Evolutionary conservation across 148 eudicot species (phyloP), one percentile per base, ranked within the genome.

Genomic region (Silene latifolia): DNA sequence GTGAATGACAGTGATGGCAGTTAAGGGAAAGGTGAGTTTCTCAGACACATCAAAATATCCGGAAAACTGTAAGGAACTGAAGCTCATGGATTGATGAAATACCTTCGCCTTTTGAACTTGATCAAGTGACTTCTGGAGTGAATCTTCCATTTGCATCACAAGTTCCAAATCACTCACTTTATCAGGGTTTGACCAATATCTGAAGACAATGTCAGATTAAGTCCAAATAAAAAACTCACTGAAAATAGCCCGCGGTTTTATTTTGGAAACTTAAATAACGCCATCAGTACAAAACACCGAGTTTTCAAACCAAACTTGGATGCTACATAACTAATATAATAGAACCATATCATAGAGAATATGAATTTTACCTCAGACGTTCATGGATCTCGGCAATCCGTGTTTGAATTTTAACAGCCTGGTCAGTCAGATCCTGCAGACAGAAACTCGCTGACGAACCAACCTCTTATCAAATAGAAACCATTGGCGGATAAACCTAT

Each of bases 61-160:
- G 7, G n/a, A n/a, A 58, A 6, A 21, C 11, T 61, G 19, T 29
- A 63, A 63, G 44, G 67, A 63, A 24, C 67, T 27, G 39, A 63
- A 63, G 8, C 46, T 1, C 19, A 66, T 47, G 27, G 59, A 24
- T 27, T 2, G 58, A 3, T 14, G 51, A 53, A 51, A 15, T 83
- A 87, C 90, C 83, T 87, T 87, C 2, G 74, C 82, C 61, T 67
- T 74, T 25, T 67, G 82, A 72, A 87, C 72, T 75, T 81, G 80
- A 53, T 72, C 67, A 56, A 87, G 75, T 56, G 87, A 81, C 72
- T 76, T 77, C 44, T 69, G 62, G 25, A 87, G 81, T 75, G 81
- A 82, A 73, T 79, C 83, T 78, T 87, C 85, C 88, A 87, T 87
- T 81, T 77, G 79, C 78, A 56, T 72, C 69, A 87, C 74, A 46